Base-by-base conservation (phyloP, 768 basidiomycete species). In the Tulasnella calospora region DNA sequence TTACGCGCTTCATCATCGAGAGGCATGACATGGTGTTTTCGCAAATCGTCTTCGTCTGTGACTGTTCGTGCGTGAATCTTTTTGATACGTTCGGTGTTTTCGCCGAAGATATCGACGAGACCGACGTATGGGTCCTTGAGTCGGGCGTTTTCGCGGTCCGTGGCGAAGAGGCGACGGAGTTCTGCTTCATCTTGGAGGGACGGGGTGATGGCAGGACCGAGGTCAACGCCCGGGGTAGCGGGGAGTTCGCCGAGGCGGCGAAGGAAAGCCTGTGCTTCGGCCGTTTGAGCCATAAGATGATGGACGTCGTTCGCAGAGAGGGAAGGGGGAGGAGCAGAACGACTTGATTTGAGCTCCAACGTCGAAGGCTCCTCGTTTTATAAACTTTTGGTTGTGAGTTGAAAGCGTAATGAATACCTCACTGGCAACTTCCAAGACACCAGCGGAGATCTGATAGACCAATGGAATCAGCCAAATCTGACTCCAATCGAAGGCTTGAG, bases 101-200 rank as follows among this genome's bases (percentile, higher is more conserved):
- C 35, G 19, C 46, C 86, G 82, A 90, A 91, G 2, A 90, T 85
- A 77, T 90, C 88, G 79, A 90, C 87, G 23, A 91, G 88, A 5
- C 90, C 89, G 70, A 90, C 89, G 78, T 88, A 82, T 3, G 87
- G 87, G 80, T 89, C 85, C 21, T 82, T 79, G 38, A 90, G 85
- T 36, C 87, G 86, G 13, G 82, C 27, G 77, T 89, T 87, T 70
- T 80, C 79, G 82, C 85, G 87, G 80, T 90, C 89, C 2, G 86
- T 88, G 12, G 89, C 89, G 79, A 89, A 91, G 30, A 90, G 83
- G 77, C 85, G 87, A 80, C 90, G 86, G 70, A 91, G 83, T 67
- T 88, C 85, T 1, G 87, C 85, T 83, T 91, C 90, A 72, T 89
- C 87, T 13, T 88, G 88, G 73, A 91, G 84, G 40, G 89, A 88